A percentile compares a stretch with the other conserved stretches of the same genome.
These are phyloP conservation scores for Pichia occidentalis DNA, from an alignment of 805 yeast genomes.

Conservation along the genomic window DNA sequence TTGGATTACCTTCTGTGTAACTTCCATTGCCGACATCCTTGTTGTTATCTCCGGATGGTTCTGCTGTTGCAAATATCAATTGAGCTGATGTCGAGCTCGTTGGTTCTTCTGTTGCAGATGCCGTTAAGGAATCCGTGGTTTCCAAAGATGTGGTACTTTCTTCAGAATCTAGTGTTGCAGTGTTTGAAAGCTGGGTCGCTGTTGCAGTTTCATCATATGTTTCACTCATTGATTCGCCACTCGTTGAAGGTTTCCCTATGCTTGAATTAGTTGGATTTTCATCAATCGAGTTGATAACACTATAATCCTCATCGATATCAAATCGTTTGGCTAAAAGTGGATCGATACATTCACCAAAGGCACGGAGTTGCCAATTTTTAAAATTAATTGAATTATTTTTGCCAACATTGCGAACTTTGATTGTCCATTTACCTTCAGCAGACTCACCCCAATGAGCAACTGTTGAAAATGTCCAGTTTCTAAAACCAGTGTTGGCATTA, in stretches of 20 bases:
- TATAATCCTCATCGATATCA: conserved; percentile 44
- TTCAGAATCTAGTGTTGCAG: not conserved
- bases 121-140: too few relatives aligned
- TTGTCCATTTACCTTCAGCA: conserved; percentile 77
- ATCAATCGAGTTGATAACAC: conserved; percentile 28
- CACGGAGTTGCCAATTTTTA: conserved; percentile 64
- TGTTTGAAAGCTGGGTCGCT: conserved; percentile 9
- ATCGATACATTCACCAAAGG: conserved; percentile 78
- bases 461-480: conserved; percentile 87
- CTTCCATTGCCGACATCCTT: conserved; percentile 4
- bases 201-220: conserved; percentile 10
- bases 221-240: too few relatives aligned
- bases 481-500: conserved; percentile 48
- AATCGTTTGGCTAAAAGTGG: conserved; percentile 52
- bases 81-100: too few relatives aligned
- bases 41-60: conserved; percentile 9
- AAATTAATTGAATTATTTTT: conserved; percentile 37
- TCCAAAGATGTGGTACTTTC: too few relatives aligned
- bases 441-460: conserved; percentile 97
- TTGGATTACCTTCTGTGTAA: conserved; percentile 2
- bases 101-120: too few relatives aligned
- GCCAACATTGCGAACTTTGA: conserved; percentile 50
- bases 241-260: conserved; percentile 1
- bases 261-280: too few relatives aligned
- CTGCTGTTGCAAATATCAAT: not conserved